Evolutionary conservation across 495 filamentous ascomycete species (phyloP).

Genomic region (Evansstolkia leycettana): DNA sequence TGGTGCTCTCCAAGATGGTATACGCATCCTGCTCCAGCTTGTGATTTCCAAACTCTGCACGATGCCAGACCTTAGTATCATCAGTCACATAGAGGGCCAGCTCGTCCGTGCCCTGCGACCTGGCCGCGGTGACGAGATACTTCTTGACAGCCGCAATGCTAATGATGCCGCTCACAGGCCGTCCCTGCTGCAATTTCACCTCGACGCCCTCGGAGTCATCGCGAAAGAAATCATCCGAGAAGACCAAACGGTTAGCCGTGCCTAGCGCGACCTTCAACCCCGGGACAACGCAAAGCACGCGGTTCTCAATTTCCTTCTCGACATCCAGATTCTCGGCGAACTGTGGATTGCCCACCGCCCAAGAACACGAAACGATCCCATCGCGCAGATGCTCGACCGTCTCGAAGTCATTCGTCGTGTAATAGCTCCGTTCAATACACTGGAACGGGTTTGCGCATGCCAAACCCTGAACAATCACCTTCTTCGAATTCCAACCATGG

Average conservation of each 20-base stretch:
- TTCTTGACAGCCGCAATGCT: slow-evolving; percentile 71
- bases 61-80: slow-evolving; percentile 76
- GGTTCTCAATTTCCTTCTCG: slow-evolving; percentile 44
- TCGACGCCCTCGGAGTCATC: slow-evolving; percentile 43
- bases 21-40: slow-evolving; percentile 77
- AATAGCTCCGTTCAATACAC: slow-evolving; percentile 44
- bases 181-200: slow-evolving; percentile 58
- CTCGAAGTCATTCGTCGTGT: slow-evolving; percentile 77
- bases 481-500: slow-evolving; percentile 67
- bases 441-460: slow-evolving; percentile 36
- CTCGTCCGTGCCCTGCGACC: slow-evolving; percentile 68
- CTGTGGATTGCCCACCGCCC: slow-evolving; percentile 61
- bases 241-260: slow-evolving; percentile 59
- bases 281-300: slow-evolving; percentile 68
- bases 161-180: slow-evolving; percentile 60
- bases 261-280: slow-evolving; percentile 47
- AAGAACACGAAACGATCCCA: slow-evolving; percentile 61
- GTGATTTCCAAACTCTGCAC: slow-evolving; percentile 78
- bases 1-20: slow-evolving; percentile 86
- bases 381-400: slow-evolving; percentile 47
- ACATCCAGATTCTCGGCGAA: slow-evolving; percentile 52
- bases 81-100: slow-evolving; percentile 76
- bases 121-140: slow-evolving; percentile 72
- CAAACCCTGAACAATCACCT: slow-evolving; percentile 69
- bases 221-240: slow-evolving; percentile 69